Conservation (phyloP, 164 flowering plant species). For the Piper betle region DNA sequence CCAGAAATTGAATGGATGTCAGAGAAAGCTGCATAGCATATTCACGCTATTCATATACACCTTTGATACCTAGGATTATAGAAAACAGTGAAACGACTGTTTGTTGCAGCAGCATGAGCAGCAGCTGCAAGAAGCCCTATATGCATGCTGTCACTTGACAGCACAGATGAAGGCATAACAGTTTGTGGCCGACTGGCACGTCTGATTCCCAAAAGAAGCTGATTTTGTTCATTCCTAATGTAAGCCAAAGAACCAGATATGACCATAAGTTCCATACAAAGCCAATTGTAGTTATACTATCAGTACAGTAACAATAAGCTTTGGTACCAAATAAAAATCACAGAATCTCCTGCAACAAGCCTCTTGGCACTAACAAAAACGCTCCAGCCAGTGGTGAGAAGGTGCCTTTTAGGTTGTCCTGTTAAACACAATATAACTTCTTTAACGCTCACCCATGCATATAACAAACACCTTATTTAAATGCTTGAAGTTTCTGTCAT, state of each 20-base stretch:
- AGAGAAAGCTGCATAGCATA: background rate
- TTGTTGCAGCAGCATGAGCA: constrained; percentile 88
- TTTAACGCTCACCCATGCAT: no score
- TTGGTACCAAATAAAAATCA: constrained; percentile 67
- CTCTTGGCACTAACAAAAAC: constrained; percentile 82
- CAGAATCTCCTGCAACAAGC: constrained; percentile 83
- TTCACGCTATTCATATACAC: background rate
- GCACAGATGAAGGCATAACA: constrained; percentile 82
- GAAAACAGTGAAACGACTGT: constrained; percentile 74
- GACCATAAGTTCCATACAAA: background rate
- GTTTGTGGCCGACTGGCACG: constrained; percentile 81
- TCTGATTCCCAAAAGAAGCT: constrained; percentile 72
- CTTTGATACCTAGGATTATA: constrained; percentile 59
- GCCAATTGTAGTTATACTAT: background rate
- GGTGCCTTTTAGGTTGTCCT: constrained; percentile 92
- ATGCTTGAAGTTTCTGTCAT: no score
- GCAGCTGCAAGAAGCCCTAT: constrained; percentile 92
- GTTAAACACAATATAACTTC: constrained; percentile 7
- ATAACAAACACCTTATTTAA: no score
- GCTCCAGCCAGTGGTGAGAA: constrained; percentile 90
- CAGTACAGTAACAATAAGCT: background rate
- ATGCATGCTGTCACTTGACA: constrained; percentile 91
- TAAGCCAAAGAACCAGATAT: background rate
- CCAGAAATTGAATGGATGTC: background rate
- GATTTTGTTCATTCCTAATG: constrained; percentile 78